A percentile compares a stretch with the other conserved stretches of the same genome.
phyloP scores from a whole-genome alignment of 2,329 filamentous ascomycete species.

The Pseudogymnoascus sp. region DNA sequence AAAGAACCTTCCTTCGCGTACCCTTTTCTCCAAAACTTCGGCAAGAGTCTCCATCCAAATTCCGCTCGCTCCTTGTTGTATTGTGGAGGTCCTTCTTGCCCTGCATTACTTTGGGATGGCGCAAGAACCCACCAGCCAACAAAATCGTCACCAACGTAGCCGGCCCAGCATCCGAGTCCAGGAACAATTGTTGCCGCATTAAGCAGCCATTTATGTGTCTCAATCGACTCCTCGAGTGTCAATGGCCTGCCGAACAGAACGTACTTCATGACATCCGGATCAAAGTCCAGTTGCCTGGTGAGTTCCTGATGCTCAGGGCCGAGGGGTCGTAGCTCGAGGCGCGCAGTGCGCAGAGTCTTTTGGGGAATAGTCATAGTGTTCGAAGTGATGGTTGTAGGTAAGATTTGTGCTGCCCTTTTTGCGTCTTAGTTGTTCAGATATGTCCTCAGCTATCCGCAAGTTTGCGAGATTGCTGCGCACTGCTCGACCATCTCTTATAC shows the following conservation, averaged over 20 bases:
- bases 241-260: neutral
- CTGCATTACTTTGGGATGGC: slow-evolving; percentile 11
- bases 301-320: neutral
- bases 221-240: neutral
- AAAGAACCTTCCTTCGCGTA: slow-evolving; percentile 28
- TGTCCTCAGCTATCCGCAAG: neutral
- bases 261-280: slow-evolving; percentile 1
- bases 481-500: neutral
- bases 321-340: neutral
- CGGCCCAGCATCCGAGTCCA: neutral
- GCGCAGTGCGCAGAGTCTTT: neutral
- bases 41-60: slow-evolving; percentile 25
- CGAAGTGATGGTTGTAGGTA: neutral
- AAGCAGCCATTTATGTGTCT: slow-evolving; percentile 1
- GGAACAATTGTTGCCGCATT: neutral
- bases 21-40: slow-evolving; percentile 27
- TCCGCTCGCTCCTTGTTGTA: slow-evolving; percentile 17
- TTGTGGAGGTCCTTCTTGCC: neutral
- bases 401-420: neutral
- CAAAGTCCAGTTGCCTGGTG: neutral
- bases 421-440: neutral
- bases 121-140: slow-evolving; percentile 29
- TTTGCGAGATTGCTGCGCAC: neutral
- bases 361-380: neutral
- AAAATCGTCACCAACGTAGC: slow-evolving; percentile 20